Evolutionary conservation across 768 basidiomycete genomes (phyloP).

Genomic region (Tremella fuciformis): DNA sequence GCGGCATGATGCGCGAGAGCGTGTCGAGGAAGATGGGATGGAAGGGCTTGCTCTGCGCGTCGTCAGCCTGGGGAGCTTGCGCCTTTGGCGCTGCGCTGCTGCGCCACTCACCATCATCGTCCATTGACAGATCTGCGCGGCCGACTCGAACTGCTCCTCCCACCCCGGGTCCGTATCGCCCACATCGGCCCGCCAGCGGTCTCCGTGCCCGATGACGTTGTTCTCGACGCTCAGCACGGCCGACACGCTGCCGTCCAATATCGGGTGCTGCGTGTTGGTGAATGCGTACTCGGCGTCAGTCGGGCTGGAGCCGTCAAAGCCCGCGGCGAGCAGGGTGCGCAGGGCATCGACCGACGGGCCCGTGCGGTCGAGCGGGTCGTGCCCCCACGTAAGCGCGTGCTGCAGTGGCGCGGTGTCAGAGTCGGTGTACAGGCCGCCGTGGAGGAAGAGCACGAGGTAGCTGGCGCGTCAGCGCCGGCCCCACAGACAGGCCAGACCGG

Average conservation of each 20-base stretch:
- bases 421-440: constrained; percentile 21
- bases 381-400: constrained; percentile 10
- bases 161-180: too few relatives aligned
- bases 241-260: too few relatives aligned
- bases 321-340: too few relatives aligned
- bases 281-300: too few relatives aligned
- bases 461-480: too few relatives aligned
- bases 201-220: too few relatives aligned
- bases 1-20: constrained; percentile 5
- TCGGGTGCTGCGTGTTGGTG: too few relatives aligned
- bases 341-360: constrained; percentile 4
- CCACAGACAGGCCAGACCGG: too few relatives aligned
- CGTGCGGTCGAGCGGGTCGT: constrained; percentile 2
- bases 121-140: constrained; percentile 21
- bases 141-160: not conserved
- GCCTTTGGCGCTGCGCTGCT: too few relatives aligned
- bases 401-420: constrained; percentile 19
- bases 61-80: not conserved
- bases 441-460: constrained; percentile 11
- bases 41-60: constrained; percentile 6
- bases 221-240: too few relatives aligned
- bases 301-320: too few relatives aligned
- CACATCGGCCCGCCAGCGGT: too few relatives aligned
- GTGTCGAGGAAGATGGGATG: constrained; percentile 21
- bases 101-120: constrained; percentile 16